Percentiles rank a stretch among this genome's conserved stretches.
phyloP scores from a whole-genome alignment of 1,284 basidiomycete genomes.

The Entoloma clypeatum region DNA sequence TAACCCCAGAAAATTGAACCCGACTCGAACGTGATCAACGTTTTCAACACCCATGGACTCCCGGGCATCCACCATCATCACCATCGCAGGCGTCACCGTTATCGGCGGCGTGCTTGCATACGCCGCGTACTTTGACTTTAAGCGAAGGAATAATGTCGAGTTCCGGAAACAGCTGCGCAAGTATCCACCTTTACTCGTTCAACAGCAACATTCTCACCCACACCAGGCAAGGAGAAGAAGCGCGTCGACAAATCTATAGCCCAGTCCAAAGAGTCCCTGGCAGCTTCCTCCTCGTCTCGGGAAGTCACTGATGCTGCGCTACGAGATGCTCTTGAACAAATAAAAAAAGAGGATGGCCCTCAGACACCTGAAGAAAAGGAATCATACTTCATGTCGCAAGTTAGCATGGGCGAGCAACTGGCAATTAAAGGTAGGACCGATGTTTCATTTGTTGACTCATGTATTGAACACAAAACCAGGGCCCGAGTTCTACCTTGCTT shows the following conservation, averaged over 20 bases:
- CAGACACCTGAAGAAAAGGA: constrained; percentile 73
- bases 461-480: constrained; percentile 42
- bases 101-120: constrained; percentile 73
- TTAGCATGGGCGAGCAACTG: constrained; percentile 85
- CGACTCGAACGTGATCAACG: no score
- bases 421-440: constrained; percentile 61
- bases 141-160: constrained; percentile 79
- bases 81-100: constrained; percentile 66
- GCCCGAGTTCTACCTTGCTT: constrained; percentile 69
- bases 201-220: constrained; percentile 7
- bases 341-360: constrained; percentile 66
- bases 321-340: constrained; percentile 54
- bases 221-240: constrained; percentile 85
- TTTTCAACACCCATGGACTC: constrained; percentile 37
- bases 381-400: constrained; percentile 87
- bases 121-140: constrained; percentile 93
- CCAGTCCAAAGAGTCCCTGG: constrained; percentile 49
- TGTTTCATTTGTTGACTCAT: not conserved
- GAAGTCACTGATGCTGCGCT: constrained; percentile 50
- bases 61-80: constrained; percentile 43
- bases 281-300: constrained; percentile 22
- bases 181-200: constrained; percentile 33
- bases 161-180: constrained; percentile 89
- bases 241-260: constrained; percentile 77
- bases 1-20: constrained; percentile 23